A percentile compares a stretch with the other conserved stretches of the same genome.
Evolutionary conservation across 2,329 filamentous ascomycete genomes (phyloP).

Genomic region (Fusarium sp.): DNA sequence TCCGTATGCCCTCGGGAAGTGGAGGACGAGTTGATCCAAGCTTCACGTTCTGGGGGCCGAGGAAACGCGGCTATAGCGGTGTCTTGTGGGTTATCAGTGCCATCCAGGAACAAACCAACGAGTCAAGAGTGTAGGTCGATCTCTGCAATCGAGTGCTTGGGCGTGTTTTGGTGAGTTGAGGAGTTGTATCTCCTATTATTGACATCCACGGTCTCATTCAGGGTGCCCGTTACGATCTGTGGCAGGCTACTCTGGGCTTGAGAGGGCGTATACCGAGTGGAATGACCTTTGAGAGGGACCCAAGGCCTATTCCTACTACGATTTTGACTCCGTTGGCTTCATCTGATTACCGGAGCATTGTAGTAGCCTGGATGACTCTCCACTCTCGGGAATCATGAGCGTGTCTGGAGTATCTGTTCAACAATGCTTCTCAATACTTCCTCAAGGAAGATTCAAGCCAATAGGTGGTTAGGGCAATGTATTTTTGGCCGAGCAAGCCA

Average conservation of each 20-base stretch:
- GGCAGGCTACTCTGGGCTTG: background rate
- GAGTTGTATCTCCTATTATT: background rate
- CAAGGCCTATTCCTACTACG: too few relatives aligned
- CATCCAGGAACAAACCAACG: background rate
- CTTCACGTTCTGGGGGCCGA: conserved; percentile 1
- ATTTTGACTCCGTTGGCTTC: background rate
- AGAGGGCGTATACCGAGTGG: background rate
- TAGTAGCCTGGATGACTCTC: conserved; percentile 8
- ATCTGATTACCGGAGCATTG: conserved; percentile 7
- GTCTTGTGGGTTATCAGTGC: background rate
- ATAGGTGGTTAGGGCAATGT: too few relatives aligned
- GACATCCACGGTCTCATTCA: background rate
- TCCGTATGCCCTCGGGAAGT: background rate
- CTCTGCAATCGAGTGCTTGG: background rate
- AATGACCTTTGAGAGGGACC: too few relatives aligned
- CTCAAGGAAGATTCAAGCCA: too few relatives aligned
- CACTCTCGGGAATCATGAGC: conserved; percentile 19
- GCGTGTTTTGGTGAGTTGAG: background rate
- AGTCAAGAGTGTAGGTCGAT: background rate
- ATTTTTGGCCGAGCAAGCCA: background rate
- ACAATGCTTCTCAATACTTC: too few relatives aligned
- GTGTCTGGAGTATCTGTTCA: conserved; percentile 5
- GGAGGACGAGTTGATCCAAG: conserved; percentile 13
- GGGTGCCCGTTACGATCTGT: background rate
- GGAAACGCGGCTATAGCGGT: conserved; percentile 5